Evolutionary conservation across 495 filamentous ascomycete genomes (phyloP).

Genomic region (Aspergillus coremiiformis): DNA sequence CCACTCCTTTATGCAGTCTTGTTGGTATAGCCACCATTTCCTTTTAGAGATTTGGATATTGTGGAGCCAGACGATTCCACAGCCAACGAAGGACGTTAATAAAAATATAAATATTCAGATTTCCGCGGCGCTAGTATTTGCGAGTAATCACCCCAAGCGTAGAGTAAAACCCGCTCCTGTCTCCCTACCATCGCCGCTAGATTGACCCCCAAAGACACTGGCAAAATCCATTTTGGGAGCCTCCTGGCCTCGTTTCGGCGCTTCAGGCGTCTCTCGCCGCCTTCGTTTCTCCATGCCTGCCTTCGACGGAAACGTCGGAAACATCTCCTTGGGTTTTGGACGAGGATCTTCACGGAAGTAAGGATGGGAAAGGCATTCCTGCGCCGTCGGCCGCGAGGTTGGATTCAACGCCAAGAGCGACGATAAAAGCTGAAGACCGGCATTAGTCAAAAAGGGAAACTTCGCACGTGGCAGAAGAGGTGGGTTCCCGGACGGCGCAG

Average conservation of each 20-base stretch:
- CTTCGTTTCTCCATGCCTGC: constrained; percentile 84
- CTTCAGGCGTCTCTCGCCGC: constrained; percentile 67
- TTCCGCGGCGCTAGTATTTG: not conserved
- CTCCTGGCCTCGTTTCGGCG: constrained; percentile 69
- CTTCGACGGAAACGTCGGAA: constrained; percentile 89
- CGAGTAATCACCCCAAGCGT: constrained; percentile 48
- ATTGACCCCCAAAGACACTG: constrained; percentile 69
- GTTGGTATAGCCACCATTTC: not conserved
- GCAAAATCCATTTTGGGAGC: constrained; percentile 58
- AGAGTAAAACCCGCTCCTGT: constrained; percentile 78
- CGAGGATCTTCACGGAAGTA: constrained; percentile 89
- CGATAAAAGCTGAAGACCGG: constrained; percentile 62
- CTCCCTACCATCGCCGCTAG: constrained; percentile 61
- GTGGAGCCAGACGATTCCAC: not conserved
- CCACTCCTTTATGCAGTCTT: not conserved
- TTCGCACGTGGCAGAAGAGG: constrained; percentile 50
- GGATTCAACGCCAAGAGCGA: constrained; percentile 72
- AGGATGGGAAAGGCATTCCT: constrained; percentile 63
- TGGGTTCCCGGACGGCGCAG: constrained; percentile 16
- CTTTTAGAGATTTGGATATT: not conserved
- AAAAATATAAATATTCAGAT: not conserved
- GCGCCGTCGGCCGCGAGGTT: constrained; percentile 57
- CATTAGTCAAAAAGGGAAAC: constrained; percentile 74
- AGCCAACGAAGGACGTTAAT: not conserved
- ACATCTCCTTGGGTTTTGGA: constrained; percentile 79